Conservation (phyloP, 2,329 filamentous ascomycete species). For the Fusarium denticulatum region DNA sequence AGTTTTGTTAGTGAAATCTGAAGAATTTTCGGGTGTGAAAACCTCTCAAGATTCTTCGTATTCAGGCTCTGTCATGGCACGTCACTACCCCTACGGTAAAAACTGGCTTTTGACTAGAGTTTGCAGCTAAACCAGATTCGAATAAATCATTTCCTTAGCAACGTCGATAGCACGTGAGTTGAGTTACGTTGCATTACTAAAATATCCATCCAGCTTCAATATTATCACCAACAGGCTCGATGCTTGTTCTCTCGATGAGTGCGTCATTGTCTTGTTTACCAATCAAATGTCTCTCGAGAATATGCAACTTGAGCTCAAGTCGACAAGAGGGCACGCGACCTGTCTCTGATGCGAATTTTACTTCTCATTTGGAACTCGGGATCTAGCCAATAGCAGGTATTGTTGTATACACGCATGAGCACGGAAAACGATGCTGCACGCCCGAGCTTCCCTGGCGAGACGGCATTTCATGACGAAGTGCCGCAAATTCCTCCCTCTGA, state of each 20-base stretch:
- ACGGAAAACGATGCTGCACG: background rate
- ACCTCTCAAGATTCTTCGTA: background rate
- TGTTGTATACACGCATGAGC: background rate
- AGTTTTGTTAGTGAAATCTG: background rate
- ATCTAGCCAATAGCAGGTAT: background rate
- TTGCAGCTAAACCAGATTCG: slow-evolving; percentile 21
- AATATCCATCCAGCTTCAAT: background rate
- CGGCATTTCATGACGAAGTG: background rate
- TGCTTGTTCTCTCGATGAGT: background rate
- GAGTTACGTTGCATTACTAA: background rate
- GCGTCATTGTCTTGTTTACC: background rate
- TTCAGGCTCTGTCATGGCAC: background rate
- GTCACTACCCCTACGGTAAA: background rate
- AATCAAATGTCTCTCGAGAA: background rate
- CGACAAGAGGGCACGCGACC: slow-evolving; percentile 21
- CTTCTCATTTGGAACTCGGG: background rate
- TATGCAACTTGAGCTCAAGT: background rate
- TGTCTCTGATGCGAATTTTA: background rate
- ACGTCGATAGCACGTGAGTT: background rate
- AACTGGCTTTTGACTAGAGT: slow-evolving; percentile 23
- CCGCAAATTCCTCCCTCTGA: background rate
- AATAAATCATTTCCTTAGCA: slow-evolving; percentile 27
- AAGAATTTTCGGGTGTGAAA: background rate
- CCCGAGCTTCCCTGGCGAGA: background rate
- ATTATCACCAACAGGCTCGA: background rate